phyloP scores from a whole-genome alignment of 192 early-diverging fungal genomes.

The Gaertneriomyces sp. region DNA sequence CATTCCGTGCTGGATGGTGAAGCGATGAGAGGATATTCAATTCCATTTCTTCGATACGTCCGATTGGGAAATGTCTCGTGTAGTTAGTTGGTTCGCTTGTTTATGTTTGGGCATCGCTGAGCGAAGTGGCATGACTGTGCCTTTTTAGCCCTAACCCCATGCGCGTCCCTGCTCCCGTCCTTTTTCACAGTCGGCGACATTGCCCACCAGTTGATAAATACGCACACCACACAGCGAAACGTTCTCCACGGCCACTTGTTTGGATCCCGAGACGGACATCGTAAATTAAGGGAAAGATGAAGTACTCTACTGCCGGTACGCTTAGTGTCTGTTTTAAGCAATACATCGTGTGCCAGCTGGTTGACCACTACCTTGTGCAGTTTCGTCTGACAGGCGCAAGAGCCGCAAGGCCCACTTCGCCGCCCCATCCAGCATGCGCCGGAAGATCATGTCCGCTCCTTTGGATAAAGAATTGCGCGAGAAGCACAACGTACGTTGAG shows the following conservation, averaged over 20 bases:
- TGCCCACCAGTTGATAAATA: neutral
- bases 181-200: neutral
- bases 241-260: neutral
- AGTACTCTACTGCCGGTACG: neutral
- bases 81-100: too few relatives aligned
- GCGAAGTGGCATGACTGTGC: too few relatives aligned
- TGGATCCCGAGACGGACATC: neutral
- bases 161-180: too few relatives aligned
- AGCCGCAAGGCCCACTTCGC: slow-evolving; percentile 86
- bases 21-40: too few relatives aligned
- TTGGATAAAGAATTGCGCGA: slow-evolving; percentile 98
- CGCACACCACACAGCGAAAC: too few relatives aligned
- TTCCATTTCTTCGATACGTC: too few relatives aligned
- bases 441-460: slow-evolving; percentile 93
- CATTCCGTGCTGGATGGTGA: neutral
- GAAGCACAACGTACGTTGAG: slow-evolving; percentile 78
- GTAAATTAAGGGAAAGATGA: neutral
- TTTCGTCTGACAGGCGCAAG: slow-evolving; percentile 36
- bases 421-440: slow-evolving; percentile 88
- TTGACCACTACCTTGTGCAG: slow-evolving; percentile 4
- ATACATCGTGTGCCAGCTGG: neutral
- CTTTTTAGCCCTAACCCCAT: too few relatives aligned
- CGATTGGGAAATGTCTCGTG: too few relatives aligned
- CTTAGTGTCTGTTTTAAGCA: neutral
- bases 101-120: too few relatives aligned